Conservation (phyloP, 1,139 yeast species). For the Lodderomyces theae region DNA sequence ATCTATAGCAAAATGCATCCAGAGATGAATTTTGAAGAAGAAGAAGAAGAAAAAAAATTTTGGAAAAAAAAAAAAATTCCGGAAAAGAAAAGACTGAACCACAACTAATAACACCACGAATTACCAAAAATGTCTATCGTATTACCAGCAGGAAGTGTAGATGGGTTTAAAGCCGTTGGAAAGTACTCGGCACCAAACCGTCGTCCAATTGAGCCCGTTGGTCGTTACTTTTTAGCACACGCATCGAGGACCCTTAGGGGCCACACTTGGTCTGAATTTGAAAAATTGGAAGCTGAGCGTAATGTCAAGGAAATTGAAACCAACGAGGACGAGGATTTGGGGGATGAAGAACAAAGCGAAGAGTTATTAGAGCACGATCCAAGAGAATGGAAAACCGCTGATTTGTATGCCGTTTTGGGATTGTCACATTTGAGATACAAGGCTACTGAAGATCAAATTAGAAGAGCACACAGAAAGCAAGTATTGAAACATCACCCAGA, state of each 20-base stretch:
- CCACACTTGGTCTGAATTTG: conserved; percentile 98
- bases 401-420: conserved; percentile 94
- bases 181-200: conserved; percentile 66
- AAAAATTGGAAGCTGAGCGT: conserved; percentile 87
- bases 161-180: conserved; percentile 49
- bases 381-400: conserved; percentile 97
- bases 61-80: conserved; percentile 15
- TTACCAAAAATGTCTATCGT: conserved; percentile 30
- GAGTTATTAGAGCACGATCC: conserved; percentile 88
- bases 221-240: conserved; percentile 92
- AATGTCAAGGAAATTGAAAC: conserved; percentile 75
- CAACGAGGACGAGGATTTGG: conserved; percentile 67
- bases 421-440: conserved; percentile 85
- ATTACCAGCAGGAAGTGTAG: conserved; percentile 45
- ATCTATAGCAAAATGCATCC: too few species aligned
- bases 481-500: conserved; percentile 98
- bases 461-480: conserved; percentile 96
- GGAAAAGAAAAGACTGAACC: background rate
- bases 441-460: conserved; percentile 90
- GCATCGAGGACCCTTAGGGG: conserved; percentile 95
- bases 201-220: conserved; percentile 95
- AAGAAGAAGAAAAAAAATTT: background rate
- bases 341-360: conserved; percentile 74
- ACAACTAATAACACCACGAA: background rate
- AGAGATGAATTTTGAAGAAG: too few species aligned